Base-by-base conservation (phyloP, 257 asterid species). In the Striga asiatica region DNA sequence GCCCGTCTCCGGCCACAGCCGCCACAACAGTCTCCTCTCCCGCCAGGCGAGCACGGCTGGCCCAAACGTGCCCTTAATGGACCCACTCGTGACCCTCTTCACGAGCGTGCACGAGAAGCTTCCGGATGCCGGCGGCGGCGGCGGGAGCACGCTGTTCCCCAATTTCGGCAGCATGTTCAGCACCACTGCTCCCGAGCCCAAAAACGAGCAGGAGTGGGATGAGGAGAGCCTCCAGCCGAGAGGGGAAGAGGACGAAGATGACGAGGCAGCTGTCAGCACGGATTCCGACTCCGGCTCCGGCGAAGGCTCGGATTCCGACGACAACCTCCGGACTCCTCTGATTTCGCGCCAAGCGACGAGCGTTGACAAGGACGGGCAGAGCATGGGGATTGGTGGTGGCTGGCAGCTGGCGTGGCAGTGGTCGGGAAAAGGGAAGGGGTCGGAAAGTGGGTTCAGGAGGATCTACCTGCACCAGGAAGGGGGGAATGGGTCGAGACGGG, bases 341-440 rank as follows among this genome's bases (percentile, higher is more conserved):
- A 75, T 79, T 13, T 76, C 86, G 12, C 86, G 82, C 19, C 86
- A 79, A 61, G 46, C 71, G 12, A 79, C 85, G 3, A 66, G 78
- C 47, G 20, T 66, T 38, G 82, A 68, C 51, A 73, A 68, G 61
- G 82, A 76, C n/a, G n/a, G n/a, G n/a, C n/a, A n/a, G n/a, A 64
- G 62, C 1, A 79, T 61, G 73, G 82, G 86, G 8, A 73, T 79
- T 18, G 82, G 82, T 45, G 82, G 85, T 24, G 85, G 85, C 52
- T 78, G 82, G 85, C 82, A 79, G 56, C 56, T 79, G 28, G 86
- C 82, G 5, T 76, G 82, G 86, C 70, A 76, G 61, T 79, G 78
- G 74, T 53, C 80, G 3, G 84, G 75, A 21, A 60, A 69, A 62
- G 84, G 75, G 84, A 78, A 58, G 81, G 81, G 19, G 62, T 37